Base-by-base conservation (phyloP, 1,284 basidiomycete genomes). In the Wallemia mellicola region DNA sequence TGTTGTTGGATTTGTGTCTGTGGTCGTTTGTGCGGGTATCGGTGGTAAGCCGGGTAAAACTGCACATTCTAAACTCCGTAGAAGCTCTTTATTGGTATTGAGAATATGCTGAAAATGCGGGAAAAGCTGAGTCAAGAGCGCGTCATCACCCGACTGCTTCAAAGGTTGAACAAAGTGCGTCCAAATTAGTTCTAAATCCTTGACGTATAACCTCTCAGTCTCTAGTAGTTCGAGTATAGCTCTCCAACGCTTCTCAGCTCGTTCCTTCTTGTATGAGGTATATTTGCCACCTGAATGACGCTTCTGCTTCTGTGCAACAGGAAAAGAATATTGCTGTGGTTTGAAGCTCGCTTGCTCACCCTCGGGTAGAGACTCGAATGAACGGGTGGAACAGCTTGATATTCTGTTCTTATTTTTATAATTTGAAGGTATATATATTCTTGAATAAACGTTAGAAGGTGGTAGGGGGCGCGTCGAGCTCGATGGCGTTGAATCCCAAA, bases 51-150 rank as follows among this genome's bases (percentile, higher is more conserved):
- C 38, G 38, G 38, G 38, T 15, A 48, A 22, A 5, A 48, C 38
- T 48, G 38, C 38, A n/a, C 38, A 48, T 22, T 57, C 25, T 24
- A 57, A 24, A 25, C 25, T 27, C 24, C 55, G 55, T 17, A 57
- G 24, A 25, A 57, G 55, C n/a, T 57, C 55, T 28, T 28, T 26
- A 25, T 57, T 57, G 25, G 55, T 57, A 15, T 57, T 26, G 55
- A 57, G 55, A 28, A 57, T 57, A n/a, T 57, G 25, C 17, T 27
- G 55, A 57, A 57, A 57, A 25, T 57, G 55, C 2, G 55, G 55
- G 24, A 57, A 57, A 28, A 57, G 55, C 24, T 26, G 55, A 14
- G 25, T 19, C 24, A 26, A 24, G 3, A 57, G 55, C 15, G 27
- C 2, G 3, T 57, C 55, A 24, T 57, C 55, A 2, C 25, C 25